Base-by-base conservation (phyloP, 768 basidiomycete species). In the Leccinum disarticulatum region DNA sequence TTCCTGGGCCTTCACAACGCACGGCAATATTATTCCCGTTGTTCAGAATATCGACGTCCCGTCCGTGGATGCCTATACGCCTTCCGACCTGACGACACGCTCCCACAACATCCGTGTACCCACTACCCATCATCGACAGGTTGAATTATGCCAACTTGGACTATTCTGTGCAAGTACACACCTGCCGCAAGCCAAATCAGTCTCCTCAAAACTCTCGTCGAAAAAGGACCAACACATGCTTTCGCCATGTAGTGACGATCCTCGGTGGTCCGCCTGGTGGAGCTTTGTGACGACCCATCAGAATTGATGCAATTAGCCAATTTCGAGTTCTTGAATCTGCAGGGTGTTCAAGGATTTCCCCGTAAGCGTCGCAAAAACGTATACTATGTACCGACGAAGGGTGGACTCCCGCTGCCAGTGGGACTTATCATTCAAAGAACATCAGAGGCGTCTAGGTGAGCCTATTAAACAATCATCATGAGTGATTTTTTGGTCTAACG, bases 161-260 rank as follows among this genome's bases (percentile, higher is more conserved):
- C 73, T 99, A 96, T 70, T 93, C 93, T 1, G 95, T 95, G 2
- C 88, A 93, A 13, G 87, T 98, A 27, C 95, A 96, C 74, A 83
- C 82, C 8, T 80, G 93, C 0, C 94, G 95, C 71, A 82, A 84
- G 89, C 94, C 35, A 94, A 94, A 68, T 93, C 91, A 2, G 77
- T 92, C 0, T 85, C 88, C 0, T 83, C 91, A 1, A 91, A 98
- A 56, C 82, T 99, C 8, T 89, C 91, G 35, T 87, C 86, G 33
- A 95, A 94, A 75, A 90, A 88, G 70, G 95, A 98, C 74, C 79
- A 87, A 63, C 98, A 98, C 80, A 96, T 98, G 97, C 88, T 98
- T 65, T 93, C 90, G 56, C 96, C 95, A 0, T 99, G 97, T 69
- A 78, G 79, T 14, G 76, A 79, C 11, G 55, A 72, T 61, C 71